phyloP scores from a whole-genome alignment of 192 early-diverging fungal genomes.

The Coemansia sp. region DNA sequence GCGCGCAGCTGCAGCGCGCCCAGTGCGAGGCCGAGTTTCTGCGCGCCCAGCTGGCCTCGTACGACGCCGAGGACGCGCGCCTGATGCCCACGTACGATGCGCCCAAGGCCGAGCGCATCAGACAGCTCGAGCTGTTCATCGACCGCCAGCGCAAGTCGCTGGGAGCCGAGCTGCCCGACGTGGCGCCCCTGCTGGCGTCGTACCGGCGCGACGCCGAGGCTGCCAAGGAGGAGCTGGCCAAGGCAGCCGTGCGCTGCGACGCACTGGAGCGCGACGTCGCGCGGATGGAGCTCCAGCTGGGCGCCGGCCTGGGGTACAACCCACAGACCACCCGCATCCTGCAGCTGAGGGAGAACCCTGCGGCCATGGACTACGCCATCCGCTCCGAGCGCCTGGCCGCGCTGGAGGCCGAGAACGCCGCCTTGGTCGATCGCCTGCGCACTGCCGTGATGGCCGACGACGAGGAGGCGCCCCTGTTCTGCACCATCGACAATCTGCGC shows the following conservation, averaged over 20 bases:
- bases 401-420: slow-evolving; percentile 70
- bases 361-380: slow-evolving; percentile 65
- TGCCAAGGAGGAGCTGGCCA: neutral
- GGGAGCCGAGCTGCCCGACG: neutral
- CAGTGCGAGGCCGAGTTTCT: slow-evolving; percentile 66
- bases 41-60: slow-evolving; percentile 64
- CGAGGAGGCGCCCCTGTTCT: slow-evolving; percentile 29
- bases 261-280: slow-evolving; percentile 59
- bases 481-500: slow-evolving; percentile 58
- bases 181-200: slow-evolving; percentile 21
- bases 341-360: slow-evolving; percentile 78
- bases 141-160: slow-evolving; percentile 60
- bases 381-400: slow-evolving; percentile 70
- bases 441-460: neutral
- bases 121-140: slow-evolving; percentile 64
- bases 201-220: slow-evolving; percentile 29
- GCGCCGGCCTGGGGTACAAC: slow-evolving; percentile 64
- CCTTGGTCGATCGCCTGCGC: slow-evolving; percentile 56
- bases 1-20: slow-evolving; percentile 39
- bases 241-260: slow-evolving; percentile 24
- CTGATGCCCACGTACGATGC: slow-evolving; percentile 61
- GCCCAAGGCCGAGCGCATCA: slow-evolving; percentile 63
- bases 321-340: slow-evolving; percentile 64
- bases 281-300: slow-evolving; percentile 65
- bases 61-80: slow-evolving; percentile 41